phyloP scores from a whole-genome alignment of 306 rosid genomes.

The peach (Prunus persica) region DNA sequence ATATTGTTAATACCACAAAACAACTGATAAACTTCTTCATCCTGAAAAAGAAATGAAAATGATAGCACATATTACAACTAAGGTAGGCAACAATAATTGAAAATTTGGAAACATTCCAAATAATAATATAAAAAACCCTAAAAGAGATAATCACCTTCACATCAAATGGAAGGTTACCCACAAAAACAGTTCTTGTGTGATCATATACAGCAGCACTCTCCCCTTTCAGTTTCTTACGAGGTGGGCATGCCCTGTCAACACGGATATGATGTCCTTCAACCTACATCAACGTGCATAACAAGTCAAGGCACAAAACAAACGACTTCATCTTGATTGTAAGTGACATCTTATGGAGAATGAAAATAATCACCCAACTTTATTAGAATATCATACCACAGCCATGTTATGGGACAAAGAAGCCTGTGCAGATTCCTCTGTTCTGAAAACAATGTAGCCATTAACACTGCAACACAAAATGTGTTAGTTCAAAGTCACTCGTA shows the following conservation, averaged over 20 bases:
- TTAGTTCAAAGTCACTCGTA: not conserved
- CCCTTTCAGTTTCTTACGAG: conserved; percentile 84
- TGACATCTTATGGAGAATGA: not conserved
- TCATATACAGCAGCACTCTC: conserved; percentile 63
- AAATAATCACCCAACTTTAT: not conserved
- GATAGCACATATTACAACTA: conserved; percentile 8
- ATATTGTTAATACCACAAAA: conserved; percentile 57
- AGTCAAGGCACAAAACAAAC: not conserved
- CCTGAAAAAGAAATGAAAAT: conserved; percentile 44
- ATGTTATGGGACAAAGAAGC: conserved; percentile 83
- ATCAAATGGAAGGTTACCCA: conserved; percentile 96
- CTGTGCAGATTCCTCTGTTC: conserved; percentile 66
- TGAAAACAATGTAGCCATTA: conserved; percentile 81
- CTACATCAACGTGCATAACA: conserved; percentile 38
- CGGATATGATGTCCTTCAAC: conserved; percentile 88
- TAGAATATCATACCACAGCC: conserved; percentile 62
- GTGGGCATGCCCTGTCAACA: conserved; percentile 97
- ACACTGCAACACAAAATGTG: conserved; percentile 50
- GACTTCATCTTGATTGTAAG: not conserved
- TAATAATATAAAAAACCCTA: not conserved
- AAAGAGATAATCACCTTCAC: conserved; percentile 57
- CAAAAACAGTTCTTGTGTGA: conserved; percentile 83
- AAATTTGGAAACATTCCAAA: conserved; percentile 10
- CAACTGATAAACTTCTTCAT: conserved; percentile 86
- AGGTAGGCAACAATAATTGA: not conserved